These are phyloP conservation scores for Boletus fagicola DNA, from an alignment of 768 basidiomycete species.

Conservation along the genomic window DNA sequence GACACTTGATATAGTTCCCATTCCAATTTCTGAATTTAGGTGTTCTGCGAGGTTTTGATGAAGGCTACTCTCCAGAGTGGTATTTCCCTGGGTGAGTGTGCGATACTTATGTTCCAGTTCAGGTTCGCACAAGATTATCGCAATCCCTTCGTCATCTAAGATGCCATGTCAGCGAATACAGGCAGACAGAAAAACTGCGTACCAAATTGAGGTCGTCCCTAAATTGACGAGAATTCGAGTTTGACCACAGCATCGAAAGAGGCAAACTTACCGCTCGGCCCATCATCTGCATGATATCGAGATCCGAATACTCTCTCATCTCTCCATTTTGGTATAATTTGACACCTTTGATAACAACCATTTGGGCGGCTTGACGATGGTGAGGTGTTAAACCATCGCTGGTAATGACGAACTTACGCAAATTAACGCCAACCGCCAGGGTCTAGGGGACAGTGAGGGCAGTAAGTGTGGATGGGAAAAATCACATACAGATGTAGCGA, in stretches of 20 bases:
- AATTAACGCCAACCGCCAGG: conserved; percentile 92
- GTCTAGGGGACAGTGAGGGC: conserved; percentile 52
- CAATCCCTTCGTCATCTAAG: conserved; percentile 77
- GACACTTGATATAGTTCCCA: conserved; percentile 75
- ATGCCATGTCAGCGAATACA: not conserved
- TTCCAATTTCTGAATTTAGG: conserved; percentile 89
- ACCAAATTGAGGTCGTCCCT: conserved; percentile 94
- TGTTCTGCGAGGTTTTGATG: conserved; percentile 86
- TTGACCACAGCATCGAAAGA: not conserved
- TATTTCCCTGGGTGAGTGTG: conserved; percentile 64
- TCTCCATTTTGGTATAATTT: conserved; percentile 69
- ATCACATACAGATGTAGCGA: conserved; percentile 76
- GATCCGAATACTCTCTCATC: conserved; percentile 81
- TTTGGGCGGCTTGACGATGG: conserved; percentile 69
- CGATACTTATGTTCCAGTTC: conserved; percentile 72
- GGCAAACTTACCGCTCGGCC: conserved; percentile 72
- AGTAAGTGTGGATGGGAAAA: not conserved
- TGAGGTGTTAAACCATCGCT: not conserved
- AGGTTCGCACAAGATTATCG: conserved; percentile 78
- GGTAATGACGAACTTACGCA: conserved; percentile 54
- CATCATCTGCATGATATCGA: conserved; percentile 96
- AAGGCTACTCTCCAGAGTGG: conserved; percentile 80
- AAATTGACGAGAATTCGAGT: not conserved
- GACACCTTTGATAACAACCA: conserved; percentile 92
- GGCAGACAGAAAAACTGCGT: conserved; percentile 7